Base-by-base conservation (phyloP, 768 basidiomycete species). In the Mrakia blollopis region DNA sequence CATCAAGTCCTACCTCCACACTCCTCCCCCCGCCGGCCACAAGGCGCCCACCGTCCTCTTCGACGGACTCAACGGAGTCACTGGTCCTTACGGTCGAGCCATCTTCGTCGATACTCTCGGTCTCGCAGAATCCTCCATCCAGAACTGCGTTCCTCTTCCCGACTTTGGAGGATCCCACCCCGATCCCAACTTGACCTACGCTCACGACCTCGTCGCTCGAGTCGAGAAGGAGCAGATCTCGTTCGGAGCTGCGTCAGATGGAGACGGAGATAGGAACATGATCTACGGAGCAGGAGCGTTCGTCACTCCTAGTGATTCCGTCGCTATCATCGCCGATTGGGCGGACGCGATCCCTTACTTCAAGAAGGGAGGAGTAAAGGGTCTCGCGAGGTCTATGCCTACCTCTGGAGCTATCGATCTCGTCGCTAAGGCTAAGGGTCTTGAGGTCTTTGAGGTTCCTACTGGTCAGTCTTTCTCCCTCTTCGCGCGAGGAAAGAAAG, bases 261-360 rank as follows among this genome's bases (percentile, higher is more conserved):
- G 97, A 39, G 97, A 98, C 80, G 96, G 97, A 57, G 97, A 98
- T 84, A 86, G 97, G 79, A 98, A 99, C 87, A 98, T 99, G 97
- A 98, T 99, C 82, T 99, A 99, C 84, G 97, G 97, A 80, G 91
- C 92, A 83, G 91, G 92, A 78, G 97, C 97, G 63, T 99, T 99
- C 84, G 97, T 99, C 79, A 98, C 96, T 16, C 97, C 97, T 23
- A 92, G 91, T 11, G 97, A 99, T 85, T 95, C 93, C 13, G 96
- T 99, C 77, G 97, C 97, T 37, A 94, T 99, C 86, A 99, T 99
- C 81, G 97, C 97, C 44, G 91, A 98, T 84, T 98, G 93, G 93
- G 93, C 86, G 82, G 82, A 82, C 79, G 81, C 81, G n/a, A 84
- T 84, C 69, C 84, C 84, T 13, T 84, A 84, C 80, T 84, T 84